Conservation (phyloP, 83 land plant genomes). For the Picea mariana region DNA sequence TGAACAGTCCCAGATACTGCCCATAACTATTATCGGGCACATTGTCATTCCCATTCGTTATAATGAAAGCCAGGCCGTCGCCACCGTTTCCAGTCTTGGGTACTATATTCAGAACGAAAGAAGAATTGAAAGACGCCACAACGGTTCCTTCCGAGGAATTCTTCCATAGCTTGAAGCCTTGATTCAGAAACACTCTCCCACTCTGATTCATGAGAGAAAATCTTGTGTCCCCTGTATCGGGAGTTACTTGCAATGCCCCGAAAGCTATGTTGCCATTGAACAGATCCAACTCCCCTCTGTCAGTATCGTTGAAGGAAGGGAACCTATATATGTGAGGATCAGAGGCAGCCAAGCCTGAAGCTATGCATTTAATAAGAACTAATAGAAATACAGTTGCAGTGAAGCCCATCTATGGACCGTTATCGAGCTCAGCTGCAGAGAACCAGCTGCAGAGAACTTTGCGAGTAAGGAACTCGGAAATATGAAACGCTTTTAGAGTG, state of each 20-base stretch:
- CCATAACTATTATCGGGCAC: slow-evolving; percentile 41
- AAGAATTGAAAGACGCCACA: slow-evolving; percentile 45
- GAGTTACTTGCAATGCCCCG: slow-evolving; percentile 46
- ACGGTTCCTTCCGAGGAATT: neutral
- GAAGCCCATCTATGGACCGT: too few relatives aligned
- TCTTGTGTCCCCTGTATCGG: slow-evolving; percentile 12
- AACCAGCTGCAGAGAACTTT: too few relatives aligned
- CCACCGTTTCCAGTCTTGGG: slow-evolving; percentile 23
- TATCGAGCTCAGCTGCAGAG: too few relatives aligned
- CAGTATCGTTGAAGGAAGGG: too few relatives aligned
- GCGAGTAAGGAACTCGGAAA: too few relatives aligned
- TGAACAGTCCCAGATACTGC: slow-evolving; percentile 47
- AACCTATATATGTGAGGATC: too few relatives aligned
- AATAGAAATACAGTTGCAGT: too few relatives aligned
- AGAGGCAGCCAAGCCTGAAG: too few relatives aligned
- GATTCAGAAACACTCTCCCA: slow-evolving; percentile 28
- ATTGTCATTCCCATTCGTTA: slow-evolving; percentile 12
- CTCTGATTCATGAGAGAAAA: slow-evolving; percentile 16
- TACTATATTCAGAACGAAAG: slow-evolving; percentile 43
- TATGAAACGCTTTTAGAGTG: too few relatives aligned
- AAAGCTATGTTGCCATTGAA: neutral
- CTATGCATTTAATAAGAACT: too few relatives aligned
- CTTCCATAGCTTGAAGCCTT: slow-evolving; percentile 28
- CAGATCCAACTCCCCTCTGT: too few relatives aligned
- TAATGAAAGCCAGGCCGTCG: slow-evolving; percentile 63